A percentile compares a stretch with the other conserved stretches of the same genome.
phyloP scores from a whole-genome alignment of 176 grass and related monocot species.

The Echinochloa phyllopogon region DNA sequence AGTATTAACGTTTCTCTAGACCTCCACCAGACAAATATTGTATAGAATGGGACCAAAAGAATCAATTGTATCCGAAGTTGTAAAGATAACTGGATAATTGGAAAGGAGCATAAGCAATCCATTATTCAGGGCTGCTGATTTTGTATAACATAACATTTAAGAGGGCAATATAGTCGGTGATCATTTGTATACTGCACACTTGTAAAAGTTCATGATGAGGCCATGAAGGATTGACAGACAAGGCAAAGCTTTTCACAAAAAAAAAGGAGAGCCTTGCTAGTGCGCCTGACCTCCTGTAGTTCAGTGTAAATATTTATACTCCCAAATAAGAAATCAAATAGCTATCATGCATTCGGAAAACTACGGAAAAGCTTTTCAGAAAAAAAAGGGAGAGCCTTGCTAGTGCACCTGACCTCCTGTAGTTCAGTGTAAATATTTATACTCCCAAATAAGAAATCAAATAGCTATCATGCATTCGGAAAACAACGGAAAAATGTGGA shows the following conservation, averaged over 20 bases:
- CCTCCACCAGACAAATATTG: background rate
- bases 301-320: background rate
- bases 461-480: background rate
- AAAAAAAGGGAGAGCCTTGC: background rate
- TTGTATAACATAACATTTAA: background rate
- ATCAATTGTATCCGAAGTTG: background rate
- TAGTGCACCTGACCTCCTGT: background rate
- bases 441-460: slow-evolving; percentile 6
- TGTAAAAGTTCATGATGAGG: background rate
- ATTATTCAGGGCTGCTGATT: background rate
- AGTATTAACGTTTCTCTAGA: background rate
- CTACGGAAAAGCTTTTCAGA: too few relatives aligned
- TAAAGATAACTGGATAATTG: background rate
- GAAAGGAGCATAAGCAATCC: background rate
- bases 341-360: background rate
- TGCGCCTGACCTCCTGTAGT: background rate
- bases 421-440: background rate
- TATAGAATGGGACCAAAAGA: background rate
- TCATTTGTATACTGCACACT: background rate
- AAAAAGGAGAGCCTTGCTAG: background rate
- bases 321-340: slow-evolving; percentile 14
- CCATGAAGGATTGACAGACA: background rate
- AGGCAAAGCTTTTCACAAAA: background rate
- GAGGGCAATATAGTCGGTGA: background rate
- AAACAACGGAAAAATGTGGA: background rate